A percentile compares a stretch with the other conserved stretches of the same genome.
These are phyloP conservation scores for Ascochyta pisi DNA, from an alignment of 2,329 filamentous ascomycete species.

Conservation along the genomic window DNA sequence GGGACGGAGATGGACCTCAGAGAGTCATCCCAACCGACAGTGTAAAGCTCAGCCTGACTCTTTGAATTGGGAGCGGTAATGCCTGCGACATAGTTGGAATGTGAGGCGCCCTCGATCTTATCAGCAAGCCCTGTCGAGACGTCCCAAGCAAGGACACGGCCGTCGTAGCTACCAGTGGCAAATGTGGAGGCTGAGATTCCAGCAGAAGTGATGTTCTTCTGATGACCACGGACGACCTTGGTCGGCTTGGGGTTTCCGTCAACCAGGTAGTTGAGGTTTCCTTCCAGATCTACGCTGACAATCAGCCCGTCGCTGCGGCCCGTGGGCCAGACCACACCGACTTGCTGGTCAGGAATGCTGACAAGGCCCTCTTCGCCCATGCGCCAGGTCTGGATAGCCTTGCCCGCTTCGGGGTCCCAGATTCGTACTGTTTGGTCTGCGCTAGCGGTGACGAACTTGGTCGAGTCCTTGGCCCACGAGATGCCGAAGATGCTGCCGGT, in stretches of 20 bases:
- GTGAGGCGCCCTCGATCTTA: constrained; percentile 77
- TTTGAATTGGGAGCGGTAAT: constrained; percentile 62
- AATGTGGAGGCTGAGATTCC: constrained; percentile 68
- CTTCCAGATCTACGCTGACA: constrained; percentile 86
- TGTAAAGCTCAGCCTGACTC: constrained; percentile 67
- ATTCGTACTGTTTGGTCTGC: constrained; percentile 94
- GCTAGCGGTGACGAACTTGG: constrained; percentile 85
- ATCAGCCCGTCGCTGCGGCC: constrained; percentile 84
- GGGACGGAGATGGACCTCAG: constrained; percentile 79
- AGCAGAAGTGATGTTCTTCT: constrained; percentile 87
- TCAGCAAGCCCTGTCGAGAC: constrained; percentile 71
- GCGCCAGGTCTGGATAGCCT: constrained; percentile 80
- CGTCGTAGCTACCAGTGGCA: constrained; percentile 92
- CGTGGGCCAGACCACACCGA: constrained; percentile 89
- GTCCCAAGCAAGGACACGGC: constrained; percentile 86
- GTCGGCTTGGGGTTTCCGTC: constrained; percentile 73
- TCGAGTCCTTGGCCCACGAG: constrained; percentile 88
- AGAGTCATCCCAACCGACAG: constrained; percentile 93
- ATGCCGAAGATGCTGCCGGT: constrained; percentile 92
- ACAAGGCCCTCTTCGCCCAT: constrained; percentile 76
- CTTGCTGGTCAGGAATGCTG: constrained; percentile 84
- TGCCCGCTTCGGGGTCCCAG: constrained; percentile 86
- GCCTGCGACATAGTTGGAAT: constrained; percentile 85
- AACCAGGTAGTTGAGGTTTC: constrained; percentile 87
- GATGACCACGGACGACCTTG: constrained; percentile 82